These are phyloP conservation scores for Epichloe uncinata DNA, from an alignment of 2,329 filamentous ascomycete genomes.

Conservation along the genomic window DNA sequence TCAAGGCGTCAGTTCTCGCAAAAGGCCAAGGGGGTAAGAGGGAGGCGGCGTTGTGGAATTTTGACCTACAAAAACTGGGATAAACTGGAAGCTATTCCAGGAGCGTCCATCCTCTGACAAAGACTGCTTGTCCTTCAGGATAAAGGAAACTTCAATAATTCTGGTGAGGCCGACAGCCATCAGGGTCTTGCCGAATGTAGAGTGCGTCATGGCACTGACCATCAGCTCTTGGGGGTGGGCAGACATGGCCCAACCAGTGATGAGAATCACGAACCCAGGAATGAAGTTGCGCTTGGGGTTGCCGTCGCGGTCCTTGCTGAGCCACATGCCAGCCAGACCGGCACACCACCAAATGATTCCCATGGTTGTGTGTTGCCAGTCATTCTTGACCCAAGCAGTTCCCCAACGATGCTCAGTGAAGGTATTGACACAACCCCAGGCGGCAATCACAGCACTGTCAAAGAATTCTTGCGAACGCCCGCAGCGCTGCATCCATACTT, in stretches of 20 bases:
- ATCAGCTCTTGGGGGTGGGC: constrained; percentile 74
- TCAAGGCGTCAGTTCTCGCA: background rate
- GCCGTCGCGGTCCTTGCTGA: constrained; percentile 72
- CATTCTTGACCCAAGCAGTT: constrained; percentile 74
- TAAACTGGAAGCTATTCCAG: constrained; percentile 46
- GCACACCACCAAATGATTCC: constrained; percentile 98
- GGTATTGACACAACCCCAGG: constrained; percentile 95
- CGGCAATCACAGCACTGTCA: constrained; percentile 78
- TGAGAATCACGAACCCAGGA: constrained; percentile 75
- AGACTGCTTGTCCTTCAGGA: constrained; percentile 59
- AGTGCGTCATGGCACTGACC: constrained; percentile 78
- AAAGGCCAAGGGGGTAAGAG: background rate
- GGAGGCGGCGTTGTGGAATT: background rate
- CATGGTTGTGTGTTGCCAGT: constrained; percentile 98
- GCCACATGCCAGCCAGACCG: constrained; percentile 81
- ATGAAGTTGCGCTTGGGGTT: constrained; percentile 85
- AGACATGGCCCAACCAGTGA: constrained; percentile 95
- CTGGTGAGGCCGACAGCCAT: constrained; percentile 79
- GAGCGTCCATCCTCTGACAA: constrained; percentile 54
- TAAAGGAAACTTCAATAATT: constrained; percentile 83
- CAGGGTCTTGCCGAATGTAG: constrained; percentile 84
- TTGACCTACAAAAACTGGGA: constrained; percentile 42
- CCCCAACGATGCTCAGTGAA: constrained; percentile 98
- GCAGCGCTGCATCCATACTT: constrained; percentile 69
- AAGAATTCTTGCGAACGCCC: constrained; percentile 94